phyloP scores from a whole-genome alignment of 345 rosid genomes.

The Linum tenue region DNA sequence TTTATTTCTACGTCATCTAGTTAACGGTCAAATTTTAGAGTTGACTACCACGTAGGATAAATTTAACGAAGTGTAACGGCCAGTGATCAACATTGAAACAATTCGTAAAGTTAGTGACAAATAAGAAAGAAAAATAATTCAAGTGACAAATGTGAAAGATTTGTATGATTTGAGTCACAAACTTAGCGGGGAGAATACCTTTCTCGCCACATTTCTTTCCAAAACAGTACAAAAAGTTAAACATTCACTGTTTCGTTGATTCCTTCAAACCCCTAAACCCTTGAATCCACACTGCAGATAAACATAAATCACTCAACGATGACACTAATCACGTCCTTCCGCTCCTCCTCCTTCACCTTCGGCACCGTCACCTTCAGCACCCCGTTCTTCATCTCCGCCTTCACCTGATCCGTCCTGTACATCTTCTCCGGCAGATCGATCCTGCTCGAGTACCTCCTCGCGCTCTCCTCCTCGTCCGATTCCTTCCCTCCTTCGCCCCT shows the following conservation, averaged over 20 bases:
- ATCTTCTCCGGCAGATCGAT: conserved; percentile 32
- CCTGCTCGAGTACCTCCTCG: conserved; percentile 43
- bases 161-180: no score
- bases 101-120: no score
- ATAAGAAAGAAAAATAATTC: no score
- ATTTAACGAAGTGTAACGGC: no score
- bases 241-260: not conserved
- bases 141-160: no score
- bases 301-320: conserved; percentile 22
- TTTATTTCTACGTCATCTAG: no score
- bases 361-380: conserved; percentile 71
- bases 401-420: conserved; percentile 40
- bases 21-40: no score
- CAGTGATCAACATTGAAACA: no score
- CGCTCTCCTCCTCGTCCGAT: conserved; percentile 26
- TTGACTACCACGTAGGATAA: no score
- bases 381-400: conserved; percentile 90
- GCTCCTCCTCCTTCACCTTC: conserved; percentile 58
- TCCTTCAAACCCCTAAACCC: not conserved
- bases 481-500: conserved; percentile 50
- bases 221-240: no score
- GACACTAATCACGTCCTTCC: conserved; percentile 38
- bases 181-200: no score
- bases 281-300: not conserved
- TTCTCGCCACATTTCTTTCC: no score